A percentile compares a stretch with the other conserved stretches of the same genome.
Conservation (phyloP, 2,329 filamentous ascomycete genomes). For the Claviceps capensis region DNA sequence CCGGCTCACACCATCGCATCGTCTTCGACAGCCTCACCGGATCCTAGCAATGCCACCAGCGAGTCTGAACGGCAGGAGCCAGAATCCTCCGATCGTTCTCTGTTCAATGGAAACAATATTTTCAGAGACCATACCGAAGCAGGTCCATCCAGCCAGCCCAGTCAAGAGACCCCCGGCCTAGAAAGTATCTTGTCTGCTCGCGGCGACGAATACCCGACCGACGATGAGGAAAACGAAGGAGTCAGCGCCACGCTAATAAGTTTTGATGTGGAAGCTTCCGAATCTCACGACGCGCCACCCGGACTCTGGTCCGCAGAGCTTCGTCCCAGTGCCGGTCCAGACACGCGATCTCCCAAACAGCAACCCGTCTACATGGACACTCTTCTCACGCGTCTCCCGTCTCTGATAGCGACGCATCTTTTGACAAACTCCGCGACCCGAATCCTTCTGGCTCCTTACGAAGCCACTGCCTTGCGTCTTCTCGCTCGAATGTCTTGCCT, state of each 20-base stretch:
- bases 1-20: conserved; percentile 1
- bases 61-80: background rate
- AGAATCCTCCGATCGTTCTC: background rate
- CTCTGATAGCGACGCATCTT: conserved; percentile 32
- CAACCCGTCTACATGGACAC: conserved; percentile 32
- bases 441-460: conserved; percentile 31
- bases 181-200: conserved; percentile 33
- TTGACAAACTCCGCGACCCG: conserved; percentile 29
- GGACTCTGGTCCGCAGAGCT: conserved; percentile 47
- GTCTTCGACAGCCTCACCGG: background rate
- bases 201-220: conserved; percentile 39
- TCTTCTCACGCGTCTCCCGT: conserved; percentile 35
- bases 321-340: conserved; percentile 31
- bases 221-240: conserved; percentile 42
- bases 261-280: conserved; percentile 46
- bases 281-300: conserved; percentile 34
- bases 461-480: conserved; percentile 30
- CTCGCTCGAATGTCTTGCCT: conserved; percentile 29
- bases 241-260: conserved; percentile 44
- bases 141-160: conserved; percentile 14
- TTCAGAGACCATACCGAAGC: conserved; percentile 18
- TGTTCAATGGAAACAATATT: conserved; percentile 4
- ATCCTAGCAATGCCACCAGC: background rate
- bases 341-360: conserved; percentile 13
- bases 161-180: conserved; percentile 23